phyloP scores from a whole-genome alignment of 2,329 filamentous ascomycete species.

The Pezicula carpinea region DNA sequence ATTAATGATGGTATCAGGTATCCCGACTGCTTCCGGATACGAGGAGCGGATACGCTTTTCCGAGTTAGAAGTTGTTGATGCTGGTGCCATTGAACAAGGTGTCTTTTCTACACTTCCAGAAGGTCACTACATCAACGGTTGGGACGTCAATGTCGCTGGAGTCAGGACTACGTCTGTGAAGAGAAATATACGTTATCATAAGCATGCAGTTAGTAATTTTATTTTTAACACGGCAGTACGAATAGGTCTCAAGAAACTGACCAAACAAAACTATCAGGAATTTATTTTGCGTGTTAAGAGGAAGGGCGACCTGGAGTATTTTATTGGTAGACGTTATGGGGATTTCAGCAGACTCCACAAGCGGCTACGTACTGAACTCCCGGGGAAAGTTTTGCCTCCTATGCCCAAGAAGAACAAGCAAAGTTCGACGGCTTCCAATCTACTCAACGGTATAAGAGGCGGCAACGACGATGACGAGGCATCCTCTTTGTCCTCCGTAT shows the following conservation, averaged over 20 bases:
- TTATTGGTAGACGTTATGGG: conserved; percentile 80
- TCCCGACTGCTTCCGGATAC: conserved; percentile 92
- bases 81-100: conserved; percentile 86
- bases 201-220: conserved; percentile 63
- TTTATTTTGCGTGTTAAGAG: conserved; percentile 85
- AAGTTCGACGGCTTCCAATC: conserved; percentile 58
- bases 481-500: conserved; percentile 63
- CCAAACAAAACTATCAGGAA: conserved; percentile 54
- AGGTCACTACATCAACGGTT: conserved; percentile 88
- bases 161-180: conserved; percentile 78
- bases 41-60: conserved; percentile 96
- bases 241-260: conserved; percentile 1
- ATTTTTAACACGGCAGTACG: too few relatives aligned
- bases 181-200: conserved; percentile 83
- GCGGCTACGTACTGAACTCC: conserved; percentile 75
- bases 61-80: conserved; percentile 94
- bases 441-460: conserved; percentile 48
- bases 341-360: conserved; percentile 81
- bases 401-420: conserved; percentile 90
- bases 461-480: conserved; percentile 66
- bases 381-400: conserved; percentile 82
- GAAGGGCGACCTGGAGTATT: conserved; percentile 69
- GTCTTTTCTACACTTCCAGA: conserved; percentile 83
- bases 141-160: conserved; percentile 93
- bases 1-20: conserved; percentile 98